phyloP scores from a whole-genome alignment of 2,329 filamentous ascomycete species.

The Emmonsiellopsis sp. region DNA sequence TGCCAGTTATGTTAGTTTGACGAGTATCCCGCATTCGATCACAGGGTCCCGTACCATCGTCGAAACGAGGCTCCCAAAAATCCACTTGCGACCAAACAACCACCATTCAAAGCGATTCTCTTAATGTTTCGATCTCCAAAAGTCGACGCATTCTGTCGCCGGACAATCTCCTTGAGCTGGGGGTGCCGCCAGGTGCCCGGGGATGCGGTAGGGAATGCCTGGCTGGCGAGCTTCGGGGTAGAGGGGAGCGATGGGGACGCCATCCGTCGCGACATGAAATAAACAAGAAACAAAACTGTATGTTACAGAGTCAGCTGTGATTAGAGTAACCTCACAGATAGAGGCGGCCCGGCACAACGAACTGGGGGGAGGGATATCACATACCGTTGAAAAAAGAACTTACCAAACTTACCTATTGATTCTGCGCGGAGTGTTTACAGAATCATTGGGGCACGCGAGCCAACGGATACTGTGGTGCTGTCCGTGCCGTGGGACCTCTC shows the following conservation, averaged over 20 bases:
- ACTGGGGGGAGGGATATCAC: background rate
- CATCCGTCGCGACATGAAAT: conserved; percentile 15
- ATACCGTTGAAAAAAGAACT: conserved; percentile 7
- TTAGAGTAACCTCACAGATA: background rate
- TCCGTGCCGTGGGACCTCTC: background rate
- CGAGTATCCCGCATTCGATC: background rate
- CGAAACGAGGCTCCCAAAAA: conserved; percentile 31
- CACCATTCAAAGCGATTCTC: conserved; percentile 58
- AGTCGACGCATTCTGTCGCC: conserved; percentile 64
- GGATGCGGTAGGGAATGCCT: conserved; percentile 22
- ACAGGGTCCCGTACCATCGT: conserved; percentile 22
- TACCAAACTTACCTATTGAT: conserved; percentile 14
- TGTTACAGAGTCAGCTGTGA: background rate
- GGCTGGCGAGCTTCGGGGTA: conserved; percentile 28
- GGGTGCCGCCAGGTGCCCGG: conserved; percentile 87
- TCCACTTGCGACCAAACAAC: conserved; percentile 43
- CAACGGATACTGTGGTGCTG: background rate
- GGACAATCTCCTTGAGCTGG: conserved; percentile 74
- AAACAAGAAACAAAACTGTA: background rate
- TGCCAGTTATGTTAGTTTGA: conserved; percentile 14
- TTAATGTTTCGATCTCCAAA: conserved; percentile 71
- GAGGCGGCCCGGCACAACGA: background rate
- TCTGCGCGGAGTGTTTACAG: background rate
- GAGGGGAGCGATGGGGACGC: conserved; percentile 29
- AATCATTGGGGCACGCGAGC: background rate